Conservation (phyloP, 345 rosid genomes). For the Rhizophora apiculata region DNA sequence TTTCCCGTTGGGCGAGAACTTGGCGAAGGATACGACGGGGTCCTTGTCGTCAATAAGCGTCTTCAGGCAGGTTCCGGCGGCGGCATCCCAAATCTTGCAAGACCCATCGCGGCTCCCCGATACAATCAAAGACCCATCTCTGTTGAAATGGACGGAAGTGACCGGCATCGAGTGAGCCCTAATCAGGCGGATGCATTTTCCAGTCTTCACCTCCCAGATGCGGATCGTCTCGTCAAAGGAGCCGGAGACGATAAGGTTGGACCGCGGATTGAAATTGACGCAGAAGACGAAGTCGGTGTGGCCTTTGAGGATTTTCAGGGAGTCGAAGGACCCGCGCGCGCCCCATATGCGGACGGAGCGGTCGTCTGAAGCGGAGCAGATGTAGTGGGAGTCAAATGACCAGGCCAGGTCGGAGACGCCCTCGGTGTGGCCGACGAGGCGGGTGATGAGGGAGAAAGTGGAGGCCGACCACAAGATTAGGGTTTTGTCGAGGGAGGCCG, state of each 20-base stretch:
- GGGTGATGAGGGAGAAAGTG: conserved; percentile 51
- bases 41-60: conserved; percentile 67
- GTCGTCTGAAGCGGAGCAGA: conserved; percentile 95
- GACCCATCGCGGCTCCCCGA: conserved; percentile 86
- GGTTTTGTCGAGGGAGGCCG: conserved; percentile 83
- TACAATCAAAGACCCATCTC: conserved; percentile 92
- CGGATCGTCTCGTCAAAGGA: conserved; percentile 86
- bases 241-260: conserved; percentile 78
- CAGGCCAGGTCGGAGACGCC: conserved; percentile 89
- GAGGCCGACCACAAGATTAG: conserved; percentile 75
- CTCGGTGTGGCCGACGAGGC: conserved; percentile 67
- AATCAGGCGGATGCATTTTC: conserved; percentile 57
- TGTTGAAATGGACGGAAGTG: conserved; percentile 73
- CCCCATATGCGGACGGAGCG: conserved; percentile 95
- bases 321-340: conserved; percentile 75
- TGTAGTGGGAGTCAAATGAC: conserved; percentile 93
- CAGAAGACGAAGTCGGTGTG: conserved; percentile 79
- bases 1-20: conserved; percentile 92
- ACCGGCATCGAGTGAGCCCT: conserved; percentile 81
- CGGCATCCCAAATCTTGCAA: conserved; percentile 93
- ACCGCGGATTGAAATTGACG: conserved; percentile 87
- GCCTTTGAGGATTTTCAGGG: conserved; percentile 76
- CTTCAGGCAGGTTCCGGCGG: conserved; percentile 70
- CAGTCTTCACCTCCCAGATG: conserved; percentile 92
- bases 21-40: conserved; percentile 81